These are phyloP conservation scores for Pezicula carpinea DNA, from an alignment of 2,329 filamentous ascomycete species.

Conservation along the genomic window DNA sequence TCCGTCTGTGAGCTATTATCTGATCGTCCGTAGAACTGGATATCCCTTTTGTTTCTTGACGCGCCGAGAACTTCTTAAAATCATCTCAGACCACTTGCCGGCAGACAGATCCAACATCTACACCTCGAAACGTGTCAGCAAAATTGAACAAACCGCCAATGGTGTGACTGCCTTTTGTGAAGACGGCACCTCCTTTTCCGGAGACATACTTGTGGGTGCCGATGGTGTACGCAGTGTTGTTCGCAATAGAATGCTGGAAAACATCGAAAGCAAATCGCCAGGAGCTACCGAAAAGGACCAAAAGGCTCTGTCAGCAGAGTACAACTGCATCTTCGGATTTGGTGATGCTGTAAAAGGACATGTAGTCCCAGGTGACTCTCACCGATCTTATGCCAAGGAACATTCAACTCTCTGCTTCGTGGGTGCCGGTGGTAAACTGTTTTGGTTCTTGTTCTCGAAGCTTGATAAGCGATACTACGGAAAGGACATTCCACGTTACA, in stretches of 20 bases:
- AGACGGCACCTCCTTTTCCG: conserved; percentile 15
- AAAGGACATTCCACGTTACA: conserved; percentile 3
- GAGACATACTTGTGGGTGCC: conserved; percentile 22
- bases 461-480: conserved; percentile 2
- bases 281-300: conserved; percentile 19
- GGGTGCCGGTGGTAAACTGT: conserved; percentile 3
- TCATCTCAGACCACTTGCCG: conserved; percentile 10
- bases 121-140: conserved; percentile 16
- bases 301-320: conserved; percentile 5
- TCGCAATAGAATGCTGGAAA: conserved; percentile 13
- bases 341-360: conserved; percentile 1
- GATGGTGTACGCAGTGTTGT: conserved; percentile 23
- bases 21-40: conserved; percentile 13
- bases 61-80: conserved; percentile 11
- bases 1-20: neutral
- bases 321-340: conserved; percentile 9
- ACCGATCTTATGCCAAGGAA: conserved; percentile 7
- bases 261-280: conserved; percentile 12
- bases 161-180: conserved; percentile 15
- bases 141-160: conserved; percentile 8
- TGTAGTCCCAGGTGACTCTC: conserved; percentile 1
- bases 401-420: conserved; percentile 6
- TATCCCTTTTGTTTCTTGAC: conserved; percentile 10
- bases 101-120: conserved; percentile 17
- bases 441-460: conserved; percentile 3